Base-by-base conservation (phyloP, 768 basidiomycete species). In the Omphalotus guepiniiformis region DNA sequence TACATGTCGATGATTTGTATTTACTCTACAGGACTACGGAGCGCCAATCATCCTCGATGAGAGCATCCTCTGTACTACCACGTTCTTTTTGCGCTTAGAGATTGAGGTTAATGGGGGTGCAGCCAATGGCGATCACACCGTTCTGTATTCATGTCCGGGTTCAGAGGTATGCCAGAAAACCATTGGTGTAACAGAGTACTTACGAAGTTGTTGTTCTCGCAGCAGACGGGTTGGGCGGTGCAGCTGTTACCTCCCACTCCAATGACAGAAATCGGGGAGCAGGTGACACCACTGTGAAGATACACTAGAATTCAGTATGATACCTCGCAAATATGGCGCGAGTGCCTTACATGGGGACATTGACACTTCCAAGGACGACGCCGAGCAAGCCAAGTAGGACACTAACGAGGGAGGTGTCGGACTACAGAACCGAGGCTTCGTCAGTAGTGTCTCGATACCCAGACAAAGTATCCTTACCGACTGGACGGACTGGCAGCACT, bases 221-320 rank as follows among this genome's bases (percentile, higher is more conserved):
- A 72, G 63, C 70, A 72, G 6, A 69, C 65, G 16, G 65, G 56
- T 47, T 68, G 62, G n/a, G 59, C 57, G 47, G 55, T 45, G 61
- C 64, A 64, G 28, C 59, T 60, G 51, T 53, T 59, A 7, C 63
- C 63, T 7, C 59, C 57, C 23, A 55, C 40, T 23, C n/a, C n/a
- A n/a, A n/a, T n/a, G n/a, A n/a, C n/a, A n/a, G n/a, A n/a, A n/a
- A 72, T 25, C 12, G 69, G 59, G 1, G 50, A 53, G 53, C 75
- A 76, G 4, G 39, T 58, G 15, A 63, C 0, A 25, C 72, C 72
- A 7, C 63, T 60, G 0, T 0, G 19, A 16, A 4, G n/a, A n/a
- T 11, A 44, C 11, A 2, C n/a, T 13, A 27, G 29, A 16, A 28
- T 22, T 47, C 46, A n/a, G n/a, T n/a, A n/a, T n/a, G n/a, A 46